Conservation (phyloP, 805 yeast species). For the Jamesozyma hellenica region DNA sequence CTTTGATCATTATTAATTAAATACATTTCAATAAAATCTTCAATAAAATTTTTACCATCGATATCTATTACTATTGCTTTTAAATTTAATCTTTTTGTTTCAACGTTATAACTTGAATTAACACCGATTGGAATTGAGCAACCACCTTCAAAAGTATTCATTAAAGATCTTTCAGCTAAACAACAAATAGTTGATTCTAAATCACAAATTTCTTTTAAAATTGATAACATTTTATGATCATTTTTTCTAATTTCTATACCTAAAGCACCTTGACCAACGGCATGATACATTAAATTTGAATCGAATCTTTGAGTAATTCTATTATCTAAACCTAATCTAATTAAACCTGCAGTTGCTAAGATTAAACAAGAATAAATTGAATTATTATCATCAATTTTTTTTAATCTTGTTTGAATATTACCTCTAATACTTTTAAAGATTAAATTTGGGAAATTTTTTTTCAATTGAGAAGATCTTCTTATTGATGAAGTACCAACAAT, state of each 20-base stretch:
- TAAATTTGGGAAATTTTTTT: constrained; percentile 66
- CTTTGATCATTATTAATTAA: constrained; percentile 30
- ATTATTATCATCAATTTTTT: constrained; percentile 65
- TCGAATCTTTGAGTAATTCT: constrained; percentile 67
- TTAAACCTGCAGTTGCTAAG: constrained; percentile 86
- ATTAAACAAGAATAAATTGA: constrained; percentile 63
- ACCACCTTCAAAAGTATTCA: constrained; percentile 91
- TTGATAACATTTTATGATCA: constrained; percentile 47
- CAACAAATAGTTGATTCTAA: constrained; percentile 62
- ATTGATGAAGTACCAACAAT: constrained; percentile 92
- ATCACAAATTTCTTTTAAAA: constrained; percentile 60
- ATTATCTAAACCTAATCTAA: constrained; percentile 58
- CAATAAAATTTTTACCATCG: constrained; percentile 66
- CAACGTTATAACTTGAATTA: constrained; percentile 43
- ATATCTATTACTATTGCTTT: constrained; percentile 74
- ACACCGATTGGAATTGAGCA: constrained; percentile 98
- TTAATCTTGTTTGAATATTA: constrained; percentile 65
- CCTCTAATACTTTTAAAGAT: constrained; percentile 83
- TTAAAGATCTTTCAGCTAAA: constrained; percentile 75
- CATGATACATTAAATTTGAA: constrained; percentile 78
- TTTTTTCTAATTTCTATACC: constrained; percentile 79
- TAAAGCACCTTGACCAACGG: constrained; percentile 98
- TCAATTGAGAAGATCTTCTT: constrained; percentile 84
- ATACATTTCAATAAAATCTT: constrained; percentile 34
- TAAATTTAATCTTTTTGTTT: constrained; percentile 39